These are phyloP conservation scores for Trichoderma polysporum DNA, from an alignment of 2,329 filamentous ascomycete species.

Conservation along the genomic window DNA sequence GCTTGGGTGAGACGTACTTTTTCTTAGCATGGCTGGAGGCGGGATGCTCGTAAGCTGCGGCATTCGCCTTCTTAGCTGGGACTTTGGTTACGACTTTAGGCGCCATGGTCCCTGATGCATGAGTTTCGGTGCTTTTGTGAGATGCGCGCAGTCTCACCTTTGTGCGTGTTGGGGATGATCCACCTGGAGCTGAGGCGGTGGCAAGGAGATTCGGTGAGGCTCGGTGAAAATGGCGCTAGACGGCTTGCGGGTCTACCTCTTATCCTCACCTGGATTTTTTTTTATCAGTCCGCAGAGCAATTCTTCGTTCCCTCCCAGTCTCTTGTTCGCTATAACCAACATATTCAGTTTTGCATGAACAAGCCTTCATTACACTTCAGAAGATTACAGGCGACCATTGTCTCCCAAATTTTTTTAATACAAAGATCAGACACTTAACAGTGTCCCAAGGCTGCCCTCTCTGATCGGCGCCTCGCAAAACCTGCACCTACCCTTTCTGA, in stretches of 20 bases:
- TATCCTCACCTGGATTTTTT: constrained; percentile 37
- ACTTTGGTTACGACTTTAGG: not conserved
- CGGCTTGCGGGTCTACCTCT: constrained; percentile 21
- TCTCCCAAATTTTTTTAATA: not conserved
- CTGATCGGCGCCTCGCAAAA: not conserved
- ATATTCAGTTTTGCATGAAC: not conserved
- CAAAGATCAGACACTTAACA: not conserved
- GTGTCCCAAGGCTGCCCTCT: not conserved
- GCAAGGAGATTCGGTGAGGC: constrained; percentile 23
- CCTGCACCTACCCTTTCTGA: not conserved
- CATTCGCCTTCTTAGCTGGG: constrained; percentile 29
- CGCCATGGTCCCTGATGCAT: constrained; percentile 38
- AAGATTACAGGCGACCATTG: not conserved
- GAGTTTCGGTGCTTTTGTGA: constrained; percentile 25
- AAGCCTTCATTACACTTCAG: not conserved
- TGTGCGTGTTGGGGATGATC: constrained; percentile 25
- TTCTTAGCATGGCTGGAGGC: constrained; percentile 52
- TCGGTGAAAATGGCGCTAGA: constrained; percentile 21
- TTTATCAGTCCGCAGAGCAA: constrained; percentile 4
- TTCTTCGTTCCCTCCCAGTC: not conserved
- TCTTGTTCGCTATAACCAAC: not conserved
- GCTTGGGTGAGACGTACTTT: constrained; percentile 39
- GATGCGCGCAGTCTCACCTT: constrained; percentile 29
- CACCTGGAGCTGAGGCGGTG: constrained; percentile 12
- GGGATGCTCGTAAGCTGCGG: constrained; percentile 45